Evolutionary conservation across 2,329 filamentous ascomycete genomes (phyloP).

Genomic region (Pseudocercospora vitis): DNA sequence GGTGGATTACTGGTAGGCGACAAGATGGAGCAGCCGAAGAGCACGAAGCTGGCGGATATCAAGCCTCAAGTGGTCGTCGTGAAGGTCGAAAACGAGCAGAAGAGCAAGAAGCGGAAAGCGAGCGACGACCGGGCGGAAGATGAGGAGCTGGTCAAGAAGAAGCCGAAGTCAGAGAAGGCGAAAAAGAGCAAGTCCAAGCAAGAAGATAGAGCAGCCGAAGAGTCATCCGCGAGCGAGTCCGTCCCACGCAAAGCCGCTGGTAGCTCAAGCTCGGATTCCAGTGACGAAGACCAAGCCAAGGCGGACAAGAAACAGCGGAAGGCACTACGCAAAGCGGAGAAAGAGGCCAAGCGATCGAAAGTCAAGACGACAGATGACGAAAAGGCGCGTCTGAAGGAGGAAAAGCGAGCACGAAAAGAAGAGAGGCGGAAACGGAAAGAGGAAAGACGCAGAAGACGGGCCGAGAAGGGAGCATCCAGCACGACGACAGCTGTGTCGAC

Average conservation of each 20-base stretch:
- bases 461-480: constrained; percentile 47
- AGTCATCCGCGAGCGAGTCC: background rate
- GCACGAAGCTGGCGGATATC: constrained; percentile 30
- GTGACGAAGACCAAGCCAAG: constrained; percentile 35
- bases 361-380: constrained; percentile 27
- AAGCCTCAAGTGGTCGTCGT: constrained; percentile 48
- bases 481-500: constrained; percentile 34
- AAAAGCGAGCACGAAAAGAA: constrained; percentile 48
- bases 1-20: constrained; percentile 72
- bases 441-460: constrained; percentile 50
- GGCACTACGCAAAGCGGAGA: constrained; percentile 23
- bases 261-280: constrained; percentile 16
- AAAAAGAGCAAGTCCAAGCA: constrained; percentile 31
- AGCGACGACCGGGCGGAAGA: constrained; percentile 12
- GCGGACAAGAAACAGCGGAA: constrained; percentile 45
- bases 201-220: background rate
- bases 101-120: constrained; percentile 38
- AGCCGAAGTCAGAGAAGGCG: constrained; percentile 19
- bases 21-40: constrained; percentile 46
- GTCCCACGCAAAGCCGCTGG: constrained; percentile 3
- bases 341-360: constrained; percentile 21
- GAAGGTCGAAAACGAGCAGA: constrained; percentile 46
- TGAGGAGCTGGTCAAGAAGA: constrained; percentile 30
- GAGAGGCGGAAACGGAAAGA: constrained; percentile 52
- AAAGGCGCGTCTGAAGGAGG: constrained; percentile 43